Evolutionary conservation across 495 filamentous ascomycete genomes (phyloP), one percentile per base, ranked within the genome.

Genomic region (Podospora pseudocomata): DNA sequence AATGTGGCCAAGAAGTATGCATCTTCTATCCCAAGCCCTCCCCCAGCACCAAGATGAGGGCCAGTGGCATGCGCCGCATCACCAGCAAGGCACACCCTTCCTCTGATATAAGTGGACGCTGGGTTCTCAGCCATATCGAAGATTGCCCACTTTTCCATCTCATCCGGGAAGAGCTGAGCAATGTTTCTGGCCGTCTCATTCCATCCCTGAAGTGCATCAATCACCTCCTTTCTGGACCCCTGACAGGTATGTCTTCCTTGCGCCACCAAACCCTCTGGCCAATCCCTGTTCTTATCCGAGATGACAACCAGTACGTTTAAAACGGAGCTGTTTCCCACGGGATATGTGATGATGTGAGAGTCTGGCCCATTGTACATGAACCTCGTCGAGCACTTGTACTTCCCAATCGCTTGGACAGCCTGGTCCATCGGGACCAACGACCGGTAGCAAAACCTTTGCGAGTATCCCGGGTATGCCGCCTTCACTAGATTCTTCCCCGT

Each of bases 1-100:
- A 86, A 27, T 1, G 58, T 78, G 1, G 81, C 77, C 7, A 86
- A 72, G 16, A 79, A 80, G 39, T 84, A 60, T 1, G 77, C 83
- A 71, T 88, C 86, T 70, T 89, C 86, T 39, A 88, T 77, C 0
- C 85, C 85, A 67, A 86, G 77, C 0, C 85, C 84, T 0, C 83
- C 86, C 0, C 86, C 86, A 1, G 86, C 81, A 0, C 86, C 86
- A 2, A 87, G 80, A 57, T 83, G 81, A 64, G 81, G 86, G 0
- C 77, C 76, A 5, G 74, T 68, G 7, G 81, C 77, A 19, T 79
- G 77, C 1, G 79, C 78, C 7, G 79, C 81, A 57, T 87, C 84
- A 0, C 85, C 85, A 0, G 84, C 83, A 26, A 87, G 58, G 54
- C 80, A 82, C 1, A 86, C 71, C 16, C 75, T 68, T 0, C 81